Evolutionary conservation across 306 rosid species (phyloP).

Genomic region (Cucurbita maxima): DNA sequence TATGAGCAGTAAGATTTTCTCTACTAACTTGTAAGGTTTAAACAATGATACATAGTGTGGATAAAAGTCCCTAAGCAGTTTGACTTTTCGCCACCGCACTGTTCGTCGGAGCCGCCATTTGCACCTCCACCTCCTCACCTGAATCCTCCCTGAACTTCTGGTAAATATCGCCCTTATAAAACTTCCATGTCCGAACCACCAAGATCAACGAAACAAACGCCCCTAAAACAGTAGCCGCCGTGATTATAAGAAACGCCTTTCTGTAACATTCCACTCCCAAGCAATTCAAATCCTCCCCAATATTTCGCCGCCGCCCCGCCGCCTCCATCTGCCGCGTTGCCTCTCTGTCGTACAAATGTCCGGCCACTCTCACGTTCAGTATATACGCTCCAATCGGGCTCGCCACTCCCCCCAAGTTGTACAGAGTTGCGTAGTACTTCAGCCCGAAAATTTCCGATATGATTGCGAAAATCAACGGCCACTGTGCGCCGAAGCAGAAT

Average conservation of each 20-base stretch:
- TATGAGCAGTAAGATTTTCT: too few relatives aligned
- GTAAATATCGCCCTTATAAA: slow-evolving; percentile 43
- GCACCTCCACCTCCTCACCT: background rate
- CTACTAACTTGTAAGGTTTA: too few relatives aligned
- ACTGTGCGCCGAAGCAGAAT: slow-evolving; percentile 50
- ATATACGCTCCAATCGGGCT: slow-evolving; percentile 45
- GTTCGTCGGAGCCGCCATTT: background rate
- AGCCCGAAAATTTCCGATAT: slow-evolving; percentile 63
- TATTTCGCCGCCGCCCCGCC: slow-evolving; percentile 16
- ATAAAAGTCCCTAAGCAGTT: background rate
- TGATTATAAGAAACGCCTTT: slow-evolving; percentile 38
- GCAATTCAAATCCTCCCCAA: slow-evolving; percentile 35
- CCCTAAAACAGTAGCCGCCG: slow-evolving; percentile 29
- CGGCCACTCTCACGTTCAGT: slow-evolving; percentile 42
- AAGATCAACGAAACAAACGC: slow-evolving; percentile 28
- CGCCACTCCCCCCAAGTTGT: slow-evolving; percentile 33
- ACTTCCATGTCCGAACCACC: slow-evolving; percentile 41
- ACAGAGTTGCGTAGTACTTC: slow-evolving; percentile 50
- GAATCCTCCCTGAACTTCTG: slow-evolving; percentile 31
- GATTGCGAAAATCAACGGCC: slow-evolving; percentile 54
- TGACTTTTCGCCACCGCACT: background rate
- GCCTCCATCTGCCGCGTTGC: slow-evolving; percentile 35
- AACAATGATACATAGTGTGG: too few relatives aligned
- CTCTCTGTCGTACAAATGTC: slow-evolving; percentile 41
- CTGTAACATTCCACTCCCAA: slow-evolving; percentile 30